Evolutionary conservation across 139 green algal genomes (phyloP), one percentile per base, ranked within the genome.

Genomic region (Coelastrella sp.): DNA sequence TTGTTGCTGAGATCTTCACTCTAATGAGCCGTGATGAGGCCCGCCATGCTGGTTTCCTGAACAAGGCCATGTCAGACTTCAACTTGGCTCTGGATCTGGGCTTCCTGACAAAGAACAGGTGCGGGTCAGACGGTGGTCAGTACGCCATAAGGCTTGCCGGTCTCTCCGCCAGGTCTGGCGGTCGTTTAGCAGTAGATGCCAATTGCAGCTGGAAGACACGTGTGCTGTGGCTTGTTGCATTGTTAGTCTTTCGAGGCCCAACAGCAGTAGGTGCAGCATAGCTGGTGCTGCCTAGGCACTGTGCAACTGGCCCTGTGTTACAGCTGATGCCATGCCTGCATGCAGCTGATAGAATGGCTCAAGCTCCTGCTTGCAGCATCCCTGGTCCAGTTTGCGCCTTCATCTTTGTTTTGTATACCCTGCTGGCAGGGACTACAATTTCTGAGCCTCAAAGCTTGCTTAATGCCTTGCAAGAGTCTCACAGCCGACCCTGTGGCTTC

Each of bases 11-110:
- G 90, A 95, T 96, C 87, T 99, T 99, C 96, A 99, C 98, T 3
- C 95, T 99, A 13, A 99, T 99, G 97, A 99, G 97, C 6, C 96
- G 98, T 19, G 98, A 99, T 92, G 98, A 99, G 96, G 98, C 98
- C 0, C 96, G 98, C 78, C 98, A 99, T 89, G 98, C 98, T 71
- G 98, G 98, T 56, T 99, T 99, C 96, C 93, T 99, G 73, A 99
- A 99, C 97, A 99, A 99, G 95, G 92, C 93, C 14, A 83, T 95
- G 83, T 90, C 86, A 10, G 94, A 96, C 90, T 96, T 96, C 90
- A 95, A 95, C 94, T 89, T 96, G 22, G 94, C 98, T 0, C 95
- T 99, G 89, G 98, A 99, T 93, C 95, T 99, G 65, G 98, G 98
- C 89, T 99, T 99, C 96, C 94, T 99, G 19, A 99, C 98, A 64